Evolutionary conservation across 2,329 filamentous ascomycete species (phyloP).

Genomic region (Cylindrodendrum hubeiense): DNA sequence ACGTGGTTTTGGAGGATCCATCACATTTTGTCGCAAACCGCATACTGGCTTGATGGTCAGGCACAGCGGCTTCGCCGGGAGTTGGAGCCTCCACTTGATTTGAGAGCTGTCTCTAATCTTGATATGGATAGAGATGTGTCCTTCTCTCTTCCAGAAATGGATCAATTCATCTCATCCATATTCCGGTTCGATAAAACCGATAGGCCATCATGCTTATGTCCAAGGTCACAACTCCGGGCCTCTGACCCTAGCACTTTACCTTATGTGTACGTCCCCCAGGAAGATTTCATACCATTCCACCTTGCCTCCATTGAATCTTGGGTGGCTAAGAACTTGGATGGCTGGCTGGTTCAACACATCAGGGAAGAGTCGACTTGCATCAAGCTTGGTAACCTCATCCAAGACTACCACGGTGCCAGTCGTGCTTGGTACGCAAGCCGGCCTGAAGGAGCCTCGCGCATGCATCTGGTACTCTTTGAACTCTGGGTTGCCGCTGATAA

Average conservation of each 20-base stretch:
- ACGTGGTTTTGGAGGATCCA: slow-evolving; percentile 17
- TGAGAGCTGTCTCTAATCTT: not conserved
- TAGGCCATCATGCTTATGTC: not conserved
- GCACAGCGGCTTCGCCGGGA: slow-evolving; percentile 7
- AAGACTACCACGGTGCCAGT: slow-evolving; percentile 49
- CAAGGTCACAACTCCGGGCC: slow-evolving; percentile 1
- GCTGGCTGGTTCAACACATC: slow-evolving; percentile 52
- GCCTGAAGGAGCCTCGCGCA: slow-evolving; percentile 63
- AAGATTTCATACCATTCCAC: slow-evolving; percentile 6
- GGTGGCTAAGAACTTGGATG: slow-evolving; percentile 55
- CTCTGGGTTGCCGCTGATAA: slow-evolving; percentile 71
- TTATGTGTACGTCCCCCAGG: not conserved
- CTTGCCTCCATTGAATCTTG: slow-evolving; percentile 62
- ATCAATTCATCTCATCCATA: slow-evolving; percentile 24
- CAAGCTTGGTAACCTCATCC: slow-evolving; percentile 47
- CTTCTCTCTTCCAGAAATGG: slow-evolving; percentile 17
- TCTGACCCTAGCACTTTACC: not conserved
- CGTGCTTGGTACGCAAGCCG: slow-evolving; percentile 50
- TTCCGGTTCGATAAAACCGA: not conserved
- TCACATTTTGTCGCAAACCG: slow-evolving; percentile 2
- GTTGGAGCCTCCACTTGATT: slow-evolving; percentile 2
- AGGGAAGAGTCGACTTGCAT: slow-evolving; percentile 41
- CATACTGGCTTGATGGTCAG: not conserved
- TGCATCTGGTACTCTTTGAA: slow-evolving; percentile 67
- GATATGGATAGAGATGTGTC: slow-evolving; percentile 6